These are phyloP conservation scores for Turnera subulata DNA, from an alignment of 345 rosid species.

Conservation along the genomic window DNA sequence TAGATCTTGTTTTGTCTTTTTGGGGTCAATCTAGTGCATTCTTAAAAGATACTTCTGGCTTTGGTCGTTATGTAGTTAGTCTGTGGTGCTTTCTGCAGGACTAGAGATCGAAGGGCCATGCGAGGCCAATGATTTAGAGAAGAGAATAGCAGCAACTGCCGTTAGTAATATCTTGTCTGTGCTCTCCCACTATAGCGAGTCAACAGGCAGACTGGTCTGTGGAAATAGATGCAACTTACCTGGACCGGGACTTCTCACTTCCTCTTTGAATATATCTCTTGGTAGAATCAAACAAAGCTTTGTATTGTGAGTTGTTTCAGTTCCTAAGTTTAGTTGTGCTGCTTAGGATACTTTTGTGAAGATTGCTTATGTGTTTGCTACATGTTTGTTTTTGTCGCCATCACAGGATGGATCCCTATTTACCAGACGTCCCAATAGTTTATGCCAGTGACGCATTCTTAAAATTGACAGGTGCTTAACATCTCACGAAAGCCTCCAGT, in stretches of 20 bases:
- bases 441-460: slow-evolving; percentile 92
- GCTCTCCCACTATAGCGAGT: slow-evolving; percentile 57
- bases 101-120: slow-evolving; percentile 58
- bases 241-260: slow-evolving; percentile 44
- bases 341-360: slow-evolving; percentile 9
- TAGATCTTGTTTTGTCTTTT: too few relatives aligned
- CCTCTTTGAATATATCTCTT: slow-evolving; percentile 78
- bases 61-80: slow-evolving; percentile 6
- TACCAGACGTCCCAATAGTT: slow-evolving; percentile 76
- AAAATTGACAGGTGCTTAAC: slow-evolving; percentile 64
- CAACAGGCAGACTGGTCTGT: slow-evolving; percentile 58
- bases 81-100: slow-evolving; percentile 30
- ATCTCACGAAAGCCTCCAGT: neutral
- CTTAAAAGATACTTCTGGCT: neutral
- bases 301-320: slow-evolving; percentile 92
- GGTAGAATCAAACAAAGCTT: slow-evolving; percentile 99
- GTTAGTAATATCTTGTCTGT: slow-evolving; percentile 52
- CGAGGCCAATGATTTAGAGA: slow-evolving; percentile 73
- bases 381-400: slow-evolving; percentile 11
- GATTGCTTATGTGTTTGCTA: slow-evolving; percentile 24
- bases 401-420: slow-evolving; percentile 70
- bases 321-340: slow-evolving; percentile 29
- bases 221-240: slow-evolving; percentile 48
- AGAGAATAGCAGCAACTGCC: slow-evolving; percentile 51
- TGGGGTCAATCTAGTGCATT: neutral